Evolutionary conservation across 139 green algal genomes (phyloP), one percentile per base, ranked within the genome.

Genomic region (Picochlorum sp.): DNA sequence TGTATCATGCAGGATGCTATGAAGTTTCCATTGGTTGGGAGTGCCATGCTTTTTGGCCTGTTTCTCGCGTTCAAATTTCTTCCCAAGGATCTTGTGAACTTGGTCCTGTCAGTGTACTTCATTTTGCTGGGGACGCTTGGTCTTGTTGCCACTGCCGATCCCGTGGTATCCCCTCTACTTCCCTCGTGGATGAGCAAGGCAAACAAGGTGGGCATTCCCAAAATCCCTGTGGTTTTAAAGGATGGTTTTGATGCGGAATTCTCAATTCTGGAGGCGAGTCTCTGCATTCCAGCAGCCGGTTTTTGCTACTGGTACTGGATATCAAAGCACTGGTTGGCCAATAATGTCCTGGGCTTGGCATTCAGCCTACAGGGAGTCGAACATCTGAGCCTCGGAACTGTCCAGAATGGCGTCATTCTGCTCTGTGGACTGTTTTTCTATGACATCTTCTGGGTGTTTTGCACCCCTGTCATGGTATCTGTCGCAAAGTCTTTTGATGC

Each of bases 381-480:
- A 74, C 84, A 93, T 63, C 75, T 99, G 7, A 89, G 77, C 5
- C 72, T 99, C 4, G 92, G 90, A 0, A 47, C 70, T 25, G 63
- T 83, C 16, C 56, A 52, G 12, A 75, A 68, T 50, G 90, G 89
- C 3, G 62, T 65, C 39, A 97, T 98, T 64, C 76, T 98, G 18
- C 73, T 98, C 7, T 69, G 64, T 7, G 69, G 90, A 0, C 70
- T 96, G 7, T 96, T 96, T 64, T 83, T 96, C 32, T 97, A 96
- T 54, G 93, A 99, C 80, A 92, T 99, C 59, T 99, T 99, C 70
- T 99, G 93, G 93, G 93, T 98, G 20, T 99, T 99, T 76, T 97
- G 70, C 73, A 99, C 93, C 0, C 93, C 93, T 3, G 63, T 82
- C 5, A 77, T 79, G 76, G 72, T 77, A 5, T 74, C 65, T 5